Percentiles rank a stretch among this genome's conserved stretches.
phyloP scores from a whole-genome alignment of 176 grass and related monocot species.

The Carex cristatella region DNA sequence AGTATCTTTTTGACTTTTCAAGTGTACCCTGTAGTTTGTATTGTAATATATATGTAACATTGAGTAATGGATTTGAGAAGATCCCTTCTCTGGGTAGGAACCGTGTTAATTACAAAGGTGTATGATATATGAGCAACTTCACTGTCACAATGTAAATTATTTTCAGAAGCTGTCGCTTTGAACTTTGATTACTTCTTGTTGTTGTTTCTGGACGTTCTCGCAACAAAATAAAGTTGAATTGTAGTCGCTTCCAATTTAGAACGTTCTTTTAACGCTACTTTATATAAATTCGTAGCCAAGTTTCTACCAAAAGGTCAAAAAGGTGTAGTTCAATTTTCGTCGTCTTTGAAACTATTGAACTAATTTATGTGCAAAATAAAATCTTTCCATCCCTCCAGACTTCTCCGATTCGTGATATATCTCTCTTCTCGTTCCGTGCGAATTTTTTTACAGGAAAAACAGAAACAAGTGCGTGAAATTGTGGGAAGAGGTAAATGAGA shows the following conservation, averaged over 20 bases:
- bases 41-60: conserved; percentile 18
- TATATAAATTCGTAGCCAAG: neutral
- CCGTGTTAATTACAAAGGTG: neutral
- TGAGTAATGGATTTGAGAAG: neutral
- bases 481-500: too few relatives aligned
- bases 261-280: neutral
- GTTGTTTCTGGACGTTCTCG: neutral
- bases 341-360: neutral
- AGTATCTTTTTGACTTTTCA: conserved; percentile 4
- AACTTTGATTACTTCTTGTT: neutral
- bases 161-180: neutral
- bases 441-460: too few relatives aligned
- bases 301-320: neutral
- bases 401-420: neutral
- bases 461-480: too few relatives aligned
- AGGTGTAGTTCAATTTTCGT: too few relatives aligned
- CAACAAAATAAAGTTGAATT: neutral
- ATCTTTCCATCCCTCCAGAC: too few relatives aligned
- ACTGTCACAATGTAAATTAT: neutral
- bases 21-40: neutral
- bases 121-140: neutral
- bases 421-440: neutral
- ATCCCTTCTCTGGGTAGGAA: neutral
- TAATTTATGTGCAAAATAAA: neutral
- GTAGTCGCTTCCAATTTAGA: neutral